Conservation (phyloP, 2,329 filamentous ascomycete species). For the Diaporthe australafricana region DNA sequence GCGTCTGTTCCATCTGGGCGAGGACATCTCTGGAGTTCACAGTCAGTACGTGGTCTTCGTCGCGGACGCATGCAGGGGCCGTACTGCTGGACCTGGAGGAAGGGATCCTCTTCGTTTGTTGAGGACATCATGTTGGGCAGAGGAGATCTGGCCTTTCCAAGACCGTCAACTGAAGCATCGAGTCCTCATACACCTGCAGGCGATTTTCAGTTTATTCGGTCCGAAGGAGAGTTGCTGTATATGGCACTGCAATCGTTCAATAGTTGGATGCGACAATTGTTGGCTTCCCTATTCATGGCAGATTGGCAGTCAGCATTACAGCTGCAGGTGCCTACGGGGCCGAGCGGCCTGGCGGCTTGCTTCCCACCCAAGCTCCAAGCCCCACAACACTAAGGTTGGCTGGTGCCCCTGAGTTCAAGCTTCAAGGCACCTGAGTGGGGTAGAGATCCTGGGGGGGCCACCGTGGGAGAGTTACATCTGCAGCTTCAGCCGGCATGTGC, state of each 20-base stretch:
- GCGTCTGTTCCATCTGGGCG: slow-evolving; percentile 80
- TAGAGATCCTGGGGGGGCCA: background rate
- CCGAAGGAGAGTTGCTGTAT: background rate
- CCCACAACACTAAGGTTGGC: slow-evolving; percentile 24
- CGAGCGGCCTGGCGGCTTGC: background rate
- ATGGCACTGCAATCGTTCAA: background rate
- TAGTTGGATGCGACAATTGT: background rate
- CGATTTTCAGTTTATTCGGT: background rate
- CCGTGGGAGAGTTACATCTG: slow-evolving; percentile 28
- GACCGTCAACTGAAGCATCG: slow-evolving; percentile 31
- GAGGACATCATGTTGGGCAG: slow-evolving; percentile 72
- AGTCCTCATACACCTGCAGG: background rate
- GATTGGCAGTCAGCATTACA: background rate
- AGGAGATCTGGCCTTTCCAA: slow-evolving; percentile 3
- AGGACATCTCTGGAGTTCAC: slow-evolving; percentile 81
- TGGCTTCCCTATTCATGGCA: background rate
- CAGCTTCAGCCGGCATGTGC: slow-evolving; percentile 35
- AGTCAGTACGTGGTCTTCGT: background rate
- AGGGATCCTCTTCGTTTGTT: slow-evolving; percentile 75
- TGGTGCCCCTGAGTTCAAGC: slow-evolving; percentile 30
- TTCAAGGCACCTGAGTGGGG: slow-evolving; percentile 20
- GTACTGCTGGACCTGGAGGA: slow-evolving; percentile 79
- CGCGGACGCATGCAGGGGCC: slow-evolving; percentile 20
- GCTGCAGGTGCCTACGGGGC: slow-evolving; percentile 16
- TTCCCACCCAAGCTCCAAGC: background rate